A percentile compares a stretch with the other conserved stretches of the same genome.
phyloP scores from a whole-genome alignment of 371 early-diverging fungal genomes.

The Apophysomyces ossiformis region DNA sequence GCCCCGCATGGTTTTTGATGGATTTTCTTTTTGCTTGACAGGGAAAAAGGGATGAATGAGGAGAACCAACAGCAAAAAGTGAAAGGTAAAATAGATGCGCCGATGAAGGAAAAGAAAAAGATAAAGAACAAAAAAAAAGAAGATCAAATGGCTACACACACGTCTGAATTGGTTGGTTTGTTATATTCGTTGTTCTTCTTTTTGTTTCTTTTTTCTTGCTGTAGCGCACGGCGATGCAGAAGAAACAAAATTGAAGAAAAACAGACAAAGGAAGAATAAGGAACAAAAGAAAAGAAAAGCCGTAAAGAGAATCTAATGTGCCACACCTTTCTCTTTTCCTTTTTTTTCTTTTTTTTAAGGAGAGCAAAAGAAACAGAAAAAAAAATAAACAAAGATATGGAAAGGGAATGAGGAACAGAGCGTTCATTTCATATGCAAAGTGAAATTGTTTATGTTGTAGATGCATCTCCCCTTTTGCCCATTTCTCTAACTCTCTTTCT shows the following conservation, averaged over 20 bases:
- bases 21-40: neutral
- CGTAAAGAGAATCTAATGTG: neutral
- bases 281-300: constrained; percentile 10
- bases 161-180: too few relatives aligned
- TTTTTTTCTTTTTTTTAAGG: neutral
- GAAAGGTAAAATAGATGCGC: neutral
- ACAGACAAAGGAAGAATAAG: constrained; percentile 18
- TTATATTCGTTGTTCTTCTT: neutral
- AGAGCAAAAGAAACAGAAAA: neutral
- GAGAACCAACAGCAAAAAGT: constrained; percentile 13
- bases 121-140: neutral
- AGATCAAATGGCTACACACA: neutral
- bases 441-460: constrained; percentile 13
- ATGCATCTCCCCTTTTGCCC: neutral
- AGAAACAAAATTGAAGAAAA: constrained; percentile 14
- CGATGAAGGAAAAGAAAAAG: neutral
- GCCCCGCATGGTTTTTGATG: constrained; percentile 17
- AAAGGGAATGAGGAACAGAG: neutral
- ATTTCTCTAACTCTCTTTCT: neutral
- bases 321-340: neutral
- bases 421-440: constrained; percentile 6
- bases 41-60: constrained; percentile 10
- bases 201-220: neutral
- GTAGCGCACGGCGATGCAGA: neutral
- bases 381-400: neutral